Base-by-base conservation (phyloP, 176 grass and related monocot species). In the Hyparrhenia diplandra region DNA sequence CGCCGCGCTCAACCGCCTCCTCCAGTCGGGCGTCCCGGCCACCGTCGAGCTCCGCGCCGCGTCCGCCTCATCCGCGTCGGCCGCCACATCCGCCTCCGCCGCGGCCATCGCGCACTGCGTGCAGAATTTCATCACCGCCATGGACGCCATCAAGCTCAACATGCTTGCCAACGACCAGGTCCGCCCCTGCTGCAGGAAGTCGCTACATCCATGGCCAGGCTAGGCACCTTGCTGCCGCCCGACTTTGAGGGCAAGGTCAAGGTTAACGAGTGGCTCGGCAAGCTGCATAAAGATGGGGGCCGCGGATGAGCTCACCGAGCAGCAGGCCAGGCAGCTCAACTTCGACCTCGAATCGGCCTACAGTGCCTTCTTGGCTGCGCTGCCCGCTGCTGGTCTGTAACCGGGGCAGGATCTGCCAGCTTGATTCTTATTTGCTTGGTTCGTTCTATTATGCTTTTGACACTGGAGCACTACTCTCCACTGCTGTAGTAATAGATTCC, bases 81-180 rank as follows among this genome's bases (percentile, higher is more conserved):
- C 83, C 10, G 31, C 86, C 32, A 34, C 92, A 5, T 67, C 89
- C 0, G 80, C 94, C 21, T 94, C 91, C 12, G 91, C 87, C 0
- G 63, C 87, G 1, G 86, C 88, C 55, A 94, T 98, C 85, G 95
- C 95, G 2, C 90, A 93, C 75, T 98, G 92, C 75, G 92, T 98
- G 62, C 95, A 98, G 86, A 86, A 86, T 78, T 98, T 98, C 74
- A 98, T 98, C 72, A 98, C 92, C 64, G 92, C 92, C 47, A 98
- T 95, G 95, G 95, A 98, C 28, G 89, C 95, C 13, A 81, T 94
- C 67, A 98, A 98, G 83, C 95, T 95, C 67, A 98, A 98, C 31
- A 98, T 98, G 95, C 85, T 98, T 7, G 95, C 92, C 52, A 93
- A 93, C 71, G 92, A 98, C 64, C 95, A 98, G 95, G 92, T 98